Evolutionary conservation across 2,329 filamentous ascomycete genomes (phyloP).

Genomic region (Calonectria pauciramosa): DNA sequence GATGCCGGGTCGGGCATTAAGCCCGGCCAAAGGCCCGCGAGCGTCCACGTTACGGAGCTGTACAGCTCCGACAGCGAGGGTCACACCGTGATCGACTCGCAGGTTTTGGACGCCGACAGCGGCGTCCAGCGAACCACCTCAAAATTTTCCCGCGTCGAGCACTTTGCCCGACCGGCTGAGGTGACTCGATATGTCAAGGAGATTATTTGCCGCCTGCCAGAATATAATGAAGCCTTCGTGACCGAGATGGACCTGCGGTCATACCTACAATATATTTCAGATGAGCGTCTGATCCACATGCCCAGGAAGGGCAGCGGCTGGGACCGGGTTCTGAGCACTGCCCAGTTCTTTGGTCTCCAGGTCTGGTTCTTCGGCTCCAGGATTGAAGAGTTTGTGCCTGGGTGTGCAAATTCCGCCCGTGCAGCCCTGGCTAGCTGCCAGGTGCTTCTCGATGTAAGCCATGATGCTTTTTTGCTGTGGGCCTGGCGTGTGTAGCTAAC

Average conservation of each 20-base stretch:
- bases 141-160: background rate
- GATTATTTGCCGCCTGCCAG: constrained; percentile 34
- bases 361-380: constrained; percentile 52
- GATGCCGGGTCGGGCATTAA: background rate
- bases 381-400: constrained; percentile 45
- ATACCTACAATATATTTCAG: constrained; percentile 54
- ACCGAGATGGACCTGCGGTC: constrained; percentile 36
- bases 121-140: constrained; percentile 20
- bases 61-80: constrained; percentile 15
- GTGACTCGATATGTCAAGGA: constrained; percentile 35
- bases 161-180: constrained; percentile 32
- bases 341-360: constrained; percentile 58
- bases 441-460: constrained; percentile 54
- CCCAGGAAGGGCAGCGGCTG: constrained; percentile 56
- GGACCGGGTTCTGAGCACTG: constrained; percentile 56
- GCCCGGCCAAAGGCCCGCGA: background rate
- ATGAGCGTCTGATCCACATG: constrained; percentile 58
- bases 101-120: background rate
- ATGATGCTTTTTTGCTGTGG: background rate
- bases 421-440: constrained; percentile 55
- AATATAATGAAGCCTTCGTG: constrained; percentile 40
- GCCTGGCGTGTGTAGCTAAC: background rate
- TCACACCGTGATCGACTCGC: constrained; percentile 8
- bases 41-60: constrained; percentile 7
- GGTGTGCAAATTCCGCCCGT: constrained; percentile 38